These are phyloP conservation scores for Suillus lakei DNA, from an alignment of 768 basidiomycete genomes.

Conservation along the genomic window DNA sequence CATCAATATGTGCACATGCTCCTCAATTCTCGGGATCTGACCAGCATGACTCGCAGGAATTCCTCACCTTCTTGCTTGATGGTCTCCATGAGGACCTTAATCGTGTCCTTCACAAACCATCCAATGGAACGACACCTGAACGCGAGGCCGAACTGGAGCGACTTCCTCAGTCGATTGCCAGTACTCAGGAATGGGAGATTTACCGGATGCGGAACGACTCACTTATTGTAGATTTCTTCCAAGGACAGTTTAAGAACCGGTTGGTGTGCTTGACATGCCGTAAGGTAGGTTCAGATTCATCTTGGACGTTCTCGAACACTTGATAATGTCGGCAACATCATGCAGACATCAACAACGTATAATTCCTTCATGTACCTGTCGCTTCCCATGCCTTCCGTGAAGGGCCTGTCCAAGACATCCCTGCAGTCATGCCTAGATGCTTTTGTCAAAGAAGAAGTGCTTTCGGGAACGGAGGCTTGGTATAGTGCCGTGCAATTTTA, in stretches of 20 bases:
- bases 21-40: slow-evolving; percentile 82
- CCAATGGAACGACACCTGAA: slow-evolving; percentile 67
- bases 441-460: slow-evolving; percentile 87
- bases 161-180: slow-evolving; percentile 84
- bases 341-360: slow-evolving; percentile 94
- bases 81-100: slow-evolving; percentile 91
- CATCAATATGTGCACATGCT: slow-evolving; percentile 61
- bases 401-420: slow-evolving; percentile 60
- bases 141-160: slow-evolving; percentile 89
- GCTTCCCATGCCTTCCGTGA: slow-evolving; percentile 79
- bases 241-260: slow-evolving; percentile 93
- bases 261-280: slow-evolving; percentile 90
- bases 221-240: slow-evolving; percentile 95
- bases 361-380: slow-evolving; percentile 96
- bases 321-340: slow-evolving; percentile 16
- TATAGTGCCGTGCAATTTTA: slow-evolving; percentile 38
- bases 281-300: slow-evolving; percentile 55
- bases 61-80: slow-evolving; percentile 91
- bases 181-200: slow-evolving; percentile 90
- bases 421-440: slow-evolving; percentile 85
- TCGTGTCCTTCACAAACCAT: slow-evolving; percentile 75
- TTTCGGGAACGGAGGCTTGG: slow-evolving; percentile 96
- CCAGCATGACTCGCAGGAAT: slow-evolving; percentile 98
- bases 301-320: slow-evolving; percentile 6
- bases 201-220: slow-evolving; percentile 92